phyloP scores from a whole-genome alignment of 495 filamentous ascomycete species.

The Penicillium paxilli region DNA sequence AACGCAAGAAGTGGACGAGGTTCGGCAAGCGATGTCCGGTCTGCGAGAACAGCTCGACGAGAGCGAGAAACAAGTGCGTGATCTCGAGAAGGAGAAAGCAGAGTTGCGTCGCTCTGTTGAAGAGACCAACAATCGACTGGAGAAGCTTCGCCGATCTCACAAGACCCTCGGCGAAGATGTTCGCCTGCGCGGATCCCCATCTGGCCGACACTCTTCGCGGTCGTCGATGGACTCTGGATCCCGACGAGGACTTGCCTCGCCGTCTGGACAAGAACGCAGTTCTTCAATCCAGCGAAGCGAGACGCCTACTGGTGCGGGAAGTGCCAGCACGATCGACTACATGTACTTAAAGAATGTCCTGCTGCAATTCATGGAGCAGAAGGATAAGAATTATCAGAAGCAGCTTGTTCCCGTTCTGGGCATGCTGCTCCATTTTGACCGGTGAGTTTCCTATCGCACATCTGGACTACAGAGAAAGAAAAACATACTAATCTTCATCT shows the following conservation, averaged over 20 bases:
- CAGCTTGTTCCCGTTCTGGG: constrained; percentile 91
- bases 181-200: constrained; percentile 39
- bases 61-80: constrained; percentile 78
- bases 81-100: constrained; percentile 75
- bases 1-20: constrained; percentile 68
- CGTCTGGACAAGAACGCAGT: constrained; percentile 37
- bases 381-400: constrained; percentile 84
- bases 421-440: constrained; percentile 88
- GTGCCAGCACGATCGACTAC: constrained; percentile 57
- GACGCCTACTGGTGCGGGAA: constrained; percentile 32
- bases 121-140: constrained; percentile 70
- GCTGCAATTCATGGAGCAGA: constrained; percentile 91
- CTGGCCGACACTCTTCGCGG: constrained; percentile 55
- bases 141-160: constrained; percentile 76
- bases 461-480: not conserved
- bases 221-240: constrained; percentile 68
- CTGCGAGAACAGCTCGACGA: constrained; percentile 81
- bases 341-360: constrained; percentile 95
- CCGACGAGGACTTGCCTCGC: constrained; percentile 38
- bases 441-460: constrained; percentile 50
- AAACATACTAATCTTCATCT: constrained; percentile 7
- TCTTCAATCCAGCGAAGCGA: constrained; percentile 41
- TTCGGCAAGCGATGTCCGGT: constrained; percentile 73
- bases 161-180: constrained; percentile 50
- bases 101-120: constrained; percentile 76